Base-by-base conservation (phyloP, 2,329 filamentous ascomycete genomes). In the Beauveria bassiana region DNA sequence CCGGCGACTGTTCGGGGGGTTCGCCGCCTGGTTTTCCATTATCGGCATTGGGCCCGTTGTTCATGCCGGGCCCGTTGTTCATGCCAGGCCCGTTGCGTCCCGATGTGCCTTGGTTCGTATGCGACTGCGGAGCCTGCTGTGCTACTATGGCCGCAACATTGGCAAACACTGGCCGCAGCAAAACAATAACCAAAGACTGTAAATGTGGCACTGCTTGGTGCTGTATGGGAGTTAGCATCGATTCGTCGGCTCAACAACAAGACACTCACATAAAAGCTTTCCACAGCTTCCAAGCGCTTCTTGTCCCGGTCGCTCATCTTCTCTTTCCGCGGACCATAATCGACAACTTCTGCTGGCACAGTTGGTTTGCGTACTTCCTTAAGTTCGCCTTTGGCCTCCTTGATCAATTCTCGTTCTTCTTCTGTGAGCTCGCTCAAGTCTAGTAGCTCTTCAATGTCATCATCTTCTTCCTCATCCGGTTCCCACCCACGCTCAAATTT, bases 401-500 rank as follows among this genome's bases (percentile, higher is more conserved):
- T 76, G 66, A 76, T 83, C 61, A 71, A 66, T 64, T 76, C 71
- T 50, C 69, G 70, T 53, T 79, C 75, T 62, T 78, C 75, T 3
- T 74, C 61, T 16, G 75, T 74, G 31, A 78, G 65, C 69, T 79
- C 79, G 43, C 73, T 67, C 12, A 83, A 72, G 22, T 80, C 77
- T 12, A 83, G 73, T 14, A 83, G 73, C 49, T 77, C 78, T 54
- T 80, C 77, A 54, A 78, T 76, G 38, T 81, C 77, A 43, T 76
- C 74, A 9, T 79, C 74, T 5, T 77, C 74, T 4, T 77, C 72
- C 42, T 75, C 65, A 60, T 74, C 68, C 64, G 78, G 71, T 47
- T 76, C 86, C 91, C 92, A 99, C 10, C 95, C 95, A 60, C 95
- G 84, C 68, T 98, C 93, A 66, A 90, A 96, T 70, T 90, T 93